Evolutionary conservation across 345 rosid genomes (phyloP).

Genomic region (Zanthoxylum bungeanum): DNA sequence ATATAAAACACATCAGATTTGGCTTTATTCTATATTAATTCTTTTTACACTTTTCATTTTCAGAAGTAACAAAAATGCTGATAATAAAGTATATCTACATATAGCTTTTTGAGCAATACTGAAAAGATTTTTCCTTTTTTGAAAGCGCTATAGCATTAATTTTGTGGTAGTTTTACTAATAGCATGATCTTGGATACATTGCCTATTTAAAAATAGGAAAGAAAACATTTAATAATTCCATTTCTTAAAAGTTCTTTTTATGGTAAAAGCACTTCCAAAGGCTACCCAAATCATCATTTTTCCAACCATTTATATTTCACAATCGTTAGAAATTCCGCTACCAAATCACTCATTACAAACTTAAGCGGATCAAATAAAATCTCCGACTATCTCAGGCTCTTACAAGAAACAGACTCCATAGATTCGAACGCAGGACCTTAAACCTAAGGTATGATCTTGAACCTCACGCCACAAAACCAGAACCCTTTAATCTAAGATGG

Average conservation of each 20-base stretch:
- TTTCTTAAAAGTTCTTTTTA: not conserved
- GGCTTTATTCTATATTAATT: not conserved
- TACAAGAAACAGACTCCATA: too few relatives aligned
- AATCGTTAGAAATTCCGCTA: too few relatives aligned
- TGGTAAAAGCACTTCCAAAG: not conserved
- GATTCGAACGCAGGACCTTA: too few relatives aligned
- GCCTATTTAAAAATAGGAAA: not conserved
- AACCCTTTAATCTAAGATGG: constrained; percentile 26
- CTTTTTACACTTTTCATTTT: not conserved
- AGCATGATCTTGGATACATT: not conserved
- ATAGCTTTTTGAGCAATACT: not conserved
- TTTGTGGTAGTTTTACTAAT: not conserved
- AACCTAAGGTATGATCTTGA: too few relatives aligned
- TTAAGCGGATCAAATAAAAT: too few relatives aligned
- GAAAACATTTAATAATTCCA: not conserved
- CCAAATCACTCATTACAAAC: too few relatives aligned
- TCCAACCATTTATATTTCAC: not conserved
- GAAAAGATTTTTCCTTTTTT: too few relatives aligned
- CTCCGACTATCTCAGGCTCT: too few relatives aligned
- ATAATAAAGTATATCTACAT: not conserved
- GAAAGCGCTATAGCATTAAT: not conserved
- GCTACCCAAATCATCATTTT: not conserved
- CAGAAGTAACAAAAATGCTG: not conserved
- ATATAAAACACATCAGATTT: not conserved
- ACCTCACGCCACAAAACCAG: too few relatives aligned